Base-by-base conservation (phyloP, 2,329 filamentous ascomycete species). In the Colletotrichum filicis region DNA sequence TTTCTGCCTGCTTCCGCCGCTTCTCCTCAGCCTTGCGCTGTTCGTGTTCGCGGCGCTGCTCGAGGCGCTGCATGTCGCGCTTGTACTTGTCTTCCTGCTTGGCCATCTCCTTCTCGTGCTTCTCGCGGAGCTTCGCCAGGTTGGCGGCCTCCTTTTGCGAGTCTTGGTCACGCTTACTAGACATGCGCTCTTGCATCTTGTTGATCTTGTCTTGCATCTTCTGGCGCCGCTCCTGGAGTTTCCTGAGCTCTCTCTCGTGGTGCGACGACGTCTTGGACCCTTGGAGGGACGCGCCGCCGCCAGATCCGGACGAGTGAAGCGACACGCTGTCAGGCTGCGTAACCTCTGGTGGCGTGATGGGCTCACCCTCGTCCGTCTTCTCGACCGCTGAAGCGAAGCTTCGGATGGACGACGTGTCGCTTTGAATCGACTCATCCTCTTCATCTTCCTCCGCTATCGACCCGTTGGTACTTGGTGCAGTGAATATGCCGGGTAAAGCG, bases 71-170 rank as follows among this genome's bases (percentile, higher is more conserved):
- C 58, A 93, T 83, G 77, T 94, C 92, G 14, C 87, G 87, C 74
- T 88, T 87, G 76, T 92, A 91, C 76, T 91, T 92, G 59, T 91
- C 91, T 76, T 92, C 89, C 65, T 92, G 89, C 78, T 92, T 93
- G 56, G 89, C 88, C 0, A 92, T 79, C 75, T 93, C 91, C 60
- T 84, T 86, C 58, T 90, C 88, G 79, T 93, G 90, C 78, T 89
- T 92, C 78, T 92, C 90, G 35, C 88, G 87, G 8, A 91, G 85
- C 79, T 91, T 92, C 35, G 87, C 85, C 5, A 90, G 74, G 1
- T 85, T 84, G 1, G 84, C 80, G 62, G 83, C 84, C 58, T 92
- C 89, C 68, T 88, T 83, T 62, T 85, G 83, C 74, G 86, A 81
- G 71, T 85, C 85, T 42, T 89, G 88, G 12, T 82, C 81, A 22